Conservation (phyloP, 768 basidiomycete species). For the Termitomyces sp. region DNA sequence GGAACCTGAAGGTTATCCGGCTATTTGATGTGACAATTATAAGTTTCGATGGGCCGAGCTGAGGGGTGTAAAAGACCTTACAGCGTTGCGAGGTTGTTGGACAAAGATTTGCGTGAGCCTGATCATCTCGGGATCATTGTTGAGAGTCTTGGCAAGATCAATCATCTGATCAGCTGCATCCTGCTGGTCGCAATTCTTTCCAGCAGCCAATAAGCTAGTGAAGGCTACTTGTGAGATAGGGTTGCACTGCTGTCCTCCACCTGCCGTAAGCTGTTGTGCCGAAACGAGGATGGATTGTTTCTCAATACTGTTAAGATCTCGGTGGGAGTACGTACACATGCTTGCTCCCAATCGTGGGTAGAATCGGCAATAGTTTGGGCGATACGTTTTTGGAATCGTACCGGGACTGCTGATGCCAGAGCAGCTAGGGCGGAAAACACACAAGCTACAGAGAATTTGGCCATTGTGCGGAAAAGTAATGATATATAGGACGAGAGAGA, state of each 20-base stretch:
- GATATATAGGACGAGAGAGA: background rate
- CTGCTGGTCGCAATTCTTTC: conserved; percentile 39
- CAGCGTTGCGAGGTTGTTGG: conserved; percentile 47
- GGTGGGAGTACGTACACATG: conserved; percentile 34
- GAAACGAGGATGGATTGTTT: too few relatives aligned
- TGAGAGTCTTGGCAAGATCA: conserved; percentile 37
- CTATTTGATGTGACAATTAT: too few relatives aligned
- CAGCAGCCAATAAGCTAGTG: conserved; percentile 40
- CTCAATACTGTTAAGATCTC: too few relatives aligned
- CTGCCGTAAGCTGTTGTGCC: conserved; percentile 29
- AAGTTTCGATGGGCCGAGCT: too few relatives aligned
- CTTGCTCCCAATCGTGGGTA: conserved; percentile 43
- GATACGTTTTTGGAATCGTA: conserved; percentile 37
- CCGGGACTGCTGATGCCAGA: conserved; percentile 26
- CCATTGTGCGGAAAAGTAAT: conserved; percentile 16
- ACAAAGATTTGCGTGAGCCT: conserved; percentile 40
- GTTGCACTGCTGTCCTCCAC: conserved; percentile 43
- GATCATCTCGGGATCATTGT: conserved; percentile 39
- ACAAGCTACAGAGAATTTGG: conserved; percentile 26
- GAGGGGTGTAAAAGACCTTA: too few relatives aligned
- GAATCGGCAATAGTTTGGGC: conserved; percentile 43
- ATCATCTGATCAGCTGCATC: conserved; percentile 45
- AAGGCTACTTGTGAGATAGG: conserved; percentile 39
- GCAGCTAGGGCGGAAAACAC: conserved; percentile 20
- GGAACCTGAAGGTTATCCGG: conserved; percentile 41